Percentiles rank a stretch among this genome's conserved stretches.
These are phyloP conservation scores for Schizochytrium sp. DNA, from an alignment of 108 stramenopile species.

Conservation along the genomic window DNA sequence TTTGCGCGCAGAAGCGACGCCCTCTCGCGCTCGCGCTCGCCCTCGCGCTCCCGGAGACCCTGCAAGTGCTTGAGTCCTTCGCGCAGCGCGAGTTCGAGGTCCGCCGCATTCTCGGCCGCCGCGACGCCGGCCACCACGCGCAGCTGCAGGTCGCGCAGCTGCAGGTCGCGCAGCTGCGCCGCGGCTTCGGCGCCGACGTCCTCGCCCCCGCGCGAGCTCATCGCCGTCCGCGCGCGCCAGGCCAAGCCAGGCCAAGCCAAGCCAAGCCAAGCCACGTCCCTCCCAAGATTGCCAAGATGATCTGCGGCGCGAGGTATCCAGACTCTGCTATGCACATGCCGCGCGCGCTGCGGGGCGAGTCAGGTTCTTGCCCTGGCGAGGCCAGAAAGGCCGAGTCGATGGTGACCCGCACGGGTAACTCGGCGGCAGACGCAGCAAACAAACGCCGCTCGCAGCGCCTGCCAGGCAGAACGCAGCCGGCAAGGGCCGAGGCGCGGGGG, in stretches of 20 bases:
- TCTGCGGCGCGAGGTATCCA: background rate
- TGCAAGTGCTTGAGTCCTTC: background rate
- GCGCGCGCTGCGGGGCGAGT: too few relatives aligned
- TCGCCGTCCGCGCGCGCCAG: background rate
- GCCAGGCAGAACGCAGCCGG: too few relatives aligned
- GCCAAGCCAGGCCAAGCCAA: background rate
- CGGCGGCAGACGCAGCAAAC: too few relatives aligned
- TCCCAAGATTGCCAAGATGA: background rate
- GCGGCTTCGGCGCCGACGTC: background rate
- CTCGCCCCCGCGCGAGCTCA: background rate
- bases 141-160: background rate
- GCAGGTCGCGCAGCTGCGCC: background rate
- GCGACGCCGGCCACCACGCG: background rate
- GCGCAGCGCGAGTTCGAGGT: background rate
- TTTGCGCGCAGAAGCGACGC: background rate
- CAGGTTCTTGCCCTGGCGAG: too few relatives aligned
- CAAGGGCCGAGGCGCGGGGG: too few relatives aligned
- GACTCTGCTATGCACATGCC: background rate
- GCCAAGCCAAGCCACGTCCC: background rate
- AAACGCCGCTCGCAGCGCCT: too few relatives aligned
- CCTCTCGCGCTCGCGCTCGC: background rate
- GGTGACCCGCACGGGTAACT: too few relatives aligned
- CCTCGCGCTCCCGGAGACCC: background rate
- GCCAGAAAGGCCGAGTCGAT: too few relatives aligned
- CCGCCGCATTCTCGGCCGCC: background rate